Evolutionary conservation across 352 stramenopile species (phyloP).

Genomic region (Pseudoperonospora humuli): DNA sequence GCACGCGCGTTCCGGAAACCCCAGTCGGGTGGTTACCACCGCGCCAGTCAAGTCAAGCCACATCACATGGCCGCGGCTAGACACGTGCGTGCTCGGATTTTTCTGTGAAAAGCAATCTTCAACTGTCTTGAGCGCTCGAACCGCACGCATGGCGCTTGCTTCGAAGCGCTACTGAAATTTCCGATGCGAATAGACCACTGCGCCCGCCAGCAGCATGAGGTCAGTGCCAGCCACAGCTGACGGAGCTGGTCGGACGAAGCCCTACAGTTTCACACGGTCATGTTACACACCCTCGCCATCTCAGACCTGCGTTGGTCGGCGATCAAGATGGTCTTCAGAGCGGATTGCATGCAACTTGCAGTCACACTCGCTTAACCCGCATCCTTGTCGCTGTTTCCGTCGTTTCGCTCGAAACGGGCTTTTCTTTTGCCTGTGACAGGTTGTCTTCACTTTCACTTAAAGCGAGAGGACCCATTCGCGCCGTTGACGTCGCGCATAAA

Average conservation of each 20-base stretch:
- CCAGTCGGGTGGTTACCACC: constrained; percentile 13
- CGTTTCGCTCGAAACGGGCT: constrained; percentile 21
- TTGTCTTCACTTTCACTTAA: constrained; percentile 14
- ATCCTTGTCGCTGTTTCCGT: constrained; percentile 22
- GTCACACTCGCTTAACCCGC: constrained; percentile 13
- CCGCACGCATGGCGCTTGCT: constrained; percentile 11
- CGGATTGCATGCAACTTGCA: constrained; percentile 2
- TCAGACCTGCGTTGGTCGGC: constrained; percentile 19
- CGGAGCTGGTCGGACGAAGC: constrained; percentile 2
- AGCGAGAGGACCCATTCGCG: constrained; percentile 8
- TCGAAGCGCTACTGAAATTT: constrained; percentile 27
- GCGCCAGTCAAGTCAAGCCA: constrained; percentile 21
- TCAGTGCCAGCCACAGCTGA: constrained; percentile 13
- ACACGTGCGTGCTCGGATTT: constrained; percentile 26
- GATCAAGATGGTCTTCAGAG: constrained; percentile 17
- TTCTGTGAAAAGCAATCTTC: constrained; percentile 27
- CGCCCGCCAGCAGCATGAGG: constrained; percentile 2
- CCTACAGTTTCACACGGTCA: constrained; percentile 6
- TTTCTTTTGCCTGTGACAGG: constrained; percentile 18
- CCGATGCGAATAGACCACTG: constrained; percentile 17
- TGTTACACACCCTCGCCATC: constrained; percentile 31
- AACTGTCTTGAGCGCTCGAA: constrained; percentile 6
- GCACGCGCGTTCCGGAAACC: constrained; percentile 21
- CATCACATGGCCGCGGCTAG: constrained; percentile 12
- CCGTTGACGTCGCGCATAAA: constrained; percentile 20